phyloP scores from a whole-genome alignment of 768 basidiomycete genomes.

The Tylopilus sp. region DNA sequence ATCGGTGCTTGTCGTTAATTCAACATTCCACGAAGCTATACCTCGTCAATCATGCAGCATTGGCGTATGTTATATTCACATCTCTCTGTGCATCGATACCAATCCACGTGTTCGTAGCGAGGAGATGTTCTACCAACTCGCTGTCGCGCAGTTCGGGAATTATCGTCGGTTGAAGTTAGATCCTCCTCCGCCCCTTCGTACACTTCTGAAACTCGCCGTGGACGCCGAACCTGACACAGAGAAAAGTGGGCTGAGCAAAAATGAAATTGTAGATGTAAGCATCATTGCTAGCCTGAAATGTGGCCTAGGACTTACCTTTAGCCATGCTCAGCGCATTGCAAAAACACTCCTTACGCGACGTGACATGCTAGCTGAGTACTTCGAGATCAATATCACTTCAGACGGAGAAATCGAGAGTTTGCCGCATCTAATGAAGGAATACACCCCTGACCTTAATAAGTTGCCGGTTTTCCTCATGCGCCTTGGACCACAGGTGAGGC shows the following conservation, averaged over 20 bases:
- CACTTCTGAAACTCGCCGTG: constrained; percentile 76
- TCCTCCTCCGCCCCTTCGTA: constrained; percentile 71
- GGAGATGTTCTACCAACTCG: constrained; percentile 94
- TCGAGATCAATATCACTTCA: constrained; percentile 67
- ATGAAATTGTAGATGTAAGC: constrained; percentile 69
- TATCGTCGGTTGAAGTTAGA: constrained; percentile 74
- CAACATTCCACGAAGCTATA: constrained; percentile 89
- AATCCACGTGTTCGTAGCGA: constrained; percentile 48
- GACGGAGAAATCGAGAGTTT: constrained; percentile 70
- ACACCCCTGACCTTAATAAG: constrained; percentile 87
- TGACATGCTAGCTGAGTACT: constrained; percentile 92
- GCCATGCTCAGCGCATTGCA: constrained; percentile 52
- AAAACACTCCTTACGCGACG: constrained; percentile 56
- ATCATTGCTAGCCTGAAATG: neutral
- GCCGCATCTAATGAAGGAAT: constrained; percentile 81
- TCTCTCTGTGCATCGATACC: neutral
- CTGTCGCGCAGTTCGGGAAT: constrained; percentile 86
- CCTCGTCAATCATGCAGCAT: constrained; percentile 77
- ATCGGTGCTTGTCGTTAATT: constrained; percentile 72
- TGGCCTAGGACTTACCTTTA: neutral
- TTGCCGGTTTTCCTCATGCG: constrained; percentile 88
- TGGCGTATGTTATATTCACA: constrained; percentile 59
- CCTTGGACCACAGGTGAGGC: constrained; percentile 79
- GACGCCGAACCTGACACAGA: constrained; percentile 55
- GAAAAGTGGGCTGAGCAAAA: constrained; percentile 51